Conservation (phyloP, 2,329 filamentous ascomycete species). For the Scytalidium lignicola region DNA sequence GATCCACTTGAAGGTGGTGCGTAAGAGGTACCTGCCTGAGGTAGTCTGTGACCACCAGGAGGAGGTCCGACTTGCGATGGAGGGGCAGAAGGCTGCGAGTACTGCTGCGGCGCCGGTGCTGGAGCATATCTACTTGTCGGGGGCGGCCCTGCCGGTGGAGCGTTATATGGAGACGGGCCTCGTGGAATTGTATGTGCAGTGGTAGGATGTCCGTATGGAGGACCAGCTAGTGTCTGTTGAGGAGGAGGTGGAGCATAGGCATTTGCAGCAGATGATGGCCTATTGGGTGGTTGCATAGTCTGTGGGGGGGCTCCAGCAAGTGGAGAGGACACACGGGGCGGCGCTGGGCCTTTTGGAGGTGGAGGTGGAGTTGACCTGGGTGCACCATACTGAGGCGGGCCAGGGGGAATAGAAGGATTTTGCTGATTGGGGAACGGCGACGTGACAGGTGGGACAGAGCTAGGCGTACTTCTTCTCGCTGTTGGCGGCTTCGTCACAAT, state of each 20-base stretch:
- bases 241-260: slow-evolving; percentile 58
- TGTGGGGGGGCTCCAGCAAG: slow-evolving; percentile 50
- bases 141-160: slow-evolving; percentile 65
- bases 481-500: slow-evolving; percentile 72
- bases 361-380: slow-evolving; percentile 63
- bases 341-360: slow-evolving; percentile 71
- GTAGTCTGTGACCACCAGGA: slow-evolving; percentile 35
- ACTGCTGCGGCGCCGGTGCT: slow-evolving; percentile 51
- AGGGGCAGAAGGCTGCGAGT: slow-evolving; percentile 38
- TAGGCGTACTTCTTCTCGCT: slow-evolving; percentile 68
- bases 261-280: slow-evolving; percentile 54
- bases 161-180: slow-evolving; percentile 81
- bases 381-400: slow-evolving; percentile 51
- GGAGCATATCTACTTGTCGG: slow-evolving; percentile 73
- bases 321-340: slow-evolving; percentile 69
- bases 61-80: slow-evolving; percentile 34
- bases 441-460: slow-evolving; percentile 54
- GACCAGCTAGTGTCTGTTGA: slow-evolving; percentile 22
- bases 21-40: slow-evolving; percentile 42
- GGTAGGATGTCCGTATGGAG: slow-evolving; percentile 28
- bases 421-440: slow-evolving; percentile 70
- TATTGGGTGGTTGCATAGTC: slow-evolving; percentile 39
- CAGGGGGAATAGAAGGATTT: slow-evolving; percentile 48
- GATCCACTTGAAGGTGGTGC: slow-evolving; percentile 35
- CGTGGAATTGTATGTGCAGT: slow-evolving; percentile 60